Evolutionary conservation across 805 yeast species (phyloP).

Genomic region (Candida tibetensis): DNA sequence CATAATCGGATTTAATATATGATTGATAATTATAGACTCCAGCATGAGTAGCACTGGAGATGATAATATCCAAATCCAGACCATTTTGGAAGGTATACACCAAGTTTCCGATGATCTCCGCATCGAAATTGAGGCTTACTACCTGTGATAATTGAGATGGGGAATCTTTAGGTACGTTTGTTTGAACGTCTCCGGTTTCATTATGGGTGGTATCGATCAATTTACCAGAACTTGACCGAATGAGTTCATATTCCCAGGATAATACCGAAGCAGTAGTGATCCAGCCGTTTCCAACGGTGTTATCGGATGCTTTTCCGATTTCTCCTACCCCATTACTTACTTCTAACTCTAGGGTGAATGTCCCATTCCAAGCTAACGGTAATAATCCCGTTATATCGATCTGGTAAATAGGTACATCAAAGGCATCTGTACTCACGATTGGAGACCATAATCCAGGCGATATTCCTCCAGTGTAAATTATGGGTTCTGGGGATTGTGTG

Average conservation of each 20-base stretch:
- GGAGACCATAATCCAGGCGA: slow-evolving; percentile 82
- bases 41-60: not conserved
- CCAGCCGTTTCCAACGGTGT: slow-evolving; percentile 53
- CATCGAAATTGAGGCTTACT: not conserved
- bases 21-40: not conserved
- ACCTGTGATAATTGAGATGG: not conserved
- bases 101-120: not conserved
- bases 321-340: slow-evolving; percentile 53
- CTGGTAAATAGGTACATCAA: slow-evolving; percentile 68
- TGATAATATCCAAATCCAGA: not conserved
- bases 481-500: slow-evolving; percentile 65
- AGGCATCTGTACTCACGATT: slow-evolving; percentile 69
- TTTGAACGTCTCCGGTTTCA: not conserved
- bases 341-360: slow-evolving; percentile 41
- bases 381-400: slow-evolving; percentile 68
- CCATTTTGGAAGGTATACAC: not conserved
- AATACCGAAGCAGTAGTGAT: slow-evolving; percentile 54
- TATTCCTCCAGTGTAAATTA: slow-evolving; percentile 76
- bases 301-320: slow-evolving; percentile 15
- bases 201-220: not conserved
- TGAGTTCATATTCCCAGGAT: slow-evolving; percentile 46
- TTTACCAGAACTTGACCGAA: not conserved
- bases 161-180: not conserved
- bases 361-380: slow-evolving; percentile 56
- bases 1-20: not conserved